Base-by-base conservation (phyloP, 192 early-diverging fungal genomes). In the Backusella luteola region DNA sequence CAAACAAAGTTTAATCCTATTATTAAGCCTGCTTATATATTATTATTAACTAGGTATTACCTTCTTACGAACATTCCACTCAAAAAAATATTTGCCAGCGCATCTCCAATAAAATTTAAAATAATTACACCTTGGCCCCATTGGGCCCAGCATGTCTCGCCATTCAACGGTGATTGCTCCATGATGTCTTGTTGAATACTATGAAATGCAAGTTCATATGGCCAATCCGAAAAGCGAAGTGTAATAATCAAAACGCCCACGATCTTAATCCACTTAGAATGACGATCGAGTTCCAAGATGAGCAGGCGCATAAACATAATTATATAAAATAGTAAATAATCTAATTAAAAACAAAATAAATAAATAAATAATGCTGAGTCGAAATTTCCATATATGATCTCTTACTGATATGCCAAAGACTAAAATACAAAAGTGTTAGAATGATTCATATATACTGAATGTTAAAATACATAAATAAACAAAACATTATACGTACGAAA, bases 1-100 rank as follows among this genome's bases (percentile, higher is more conserved):
- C 17, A 49, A 67, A 53, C 46, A 49, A 49, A 21, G 19, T n/a
- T 49, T 49, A 49, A 1, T n/a, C 6, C 5, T 49, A 71, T 4
- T 23, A 69, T 6, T 3, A 49, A 39, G 38, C 23, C n/a, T 12
- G 12, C n/a, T 1, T 6, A 69, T 71, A 35, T 32, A 2, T 15
- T 49, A 34, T 42, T 44, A 34, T 19, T 46, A 19, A 26, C n/a
- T 66, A 1, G 3, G 14, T 32, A 8, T 49, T 71, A 80, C 79
- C 71, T 70, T 52, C 70, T 36, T 23, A 82, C 77, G 63, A 82
- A 82, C 44, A 77, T 73, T 1, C 81, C 81, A 68, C 77, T 78
- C 3, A 82, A 34, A 34, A 82, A 82, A 6, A 82, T 59, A 23
- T 74, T 82, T 6, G 77, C 72, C 4, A 82, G 39, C 12, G 59